These are phyloP conservation scores for Podila epicladia DNA, from an alignment of 192 early-diverging fungal species.

Conservation along the genomic window DNA sequence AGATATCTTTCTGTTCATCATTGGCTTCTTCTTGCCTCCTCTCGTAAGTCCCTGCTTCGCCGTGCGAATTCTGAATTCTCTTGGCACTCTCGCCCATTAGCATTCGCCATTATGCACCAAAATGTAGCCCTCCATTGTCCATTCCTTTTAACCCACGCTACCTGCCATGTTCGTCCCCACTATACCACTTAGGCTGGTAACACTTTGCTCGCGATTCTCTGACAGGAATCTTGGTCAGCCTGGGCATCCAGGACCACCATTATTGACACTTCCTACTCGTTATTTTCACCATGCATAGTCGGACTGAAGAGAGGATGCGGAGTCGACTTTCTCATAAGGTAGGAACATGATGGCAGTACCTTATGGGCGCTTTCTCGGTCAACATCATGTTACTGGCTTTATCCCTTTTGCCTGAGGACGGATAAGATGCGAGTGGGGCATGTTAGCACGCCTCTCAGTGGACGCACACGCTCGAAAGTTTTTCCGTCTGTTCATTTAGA, in stretches of 20 bases:
- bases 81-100: not conserved
- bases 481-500: not conserved
- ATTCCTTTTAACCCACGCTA: too few species aligned
- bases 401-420: not conserved
- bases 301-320: constrained; percentile 37
- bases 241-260: too few species aligned
- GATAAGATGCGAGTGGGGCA: too few species aligned
- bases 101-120: not conserved
- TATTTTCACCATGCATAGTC: not conserved
- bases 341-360: not conserved
- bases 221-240: not conserved
- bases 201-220: not conserved
- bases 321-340: constrained; percentile 37
- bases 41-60: constrained; percentile 10
- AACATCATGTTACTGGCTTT: not conserved
- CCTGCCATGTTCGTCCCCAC: too few species aligned
- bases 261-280: not conserved
- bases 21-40: constrained; percentile 35
- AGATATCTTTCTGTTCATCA: constrained; percentile 30
- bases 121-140: too few species aligned
- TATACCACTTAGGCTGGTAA: too few species aligned
- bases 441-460: too few species aligned
- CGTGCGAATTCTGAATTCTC: not conserved
- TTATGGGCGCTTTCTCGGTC: not conserved
- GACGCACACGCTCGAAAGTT: not conserved